These are phyloP conservation scores for Aspergillus funiculosus DNA, from an alignment of 495 filamentous ascomycete species.

Conservation along the genomic window DNA sequence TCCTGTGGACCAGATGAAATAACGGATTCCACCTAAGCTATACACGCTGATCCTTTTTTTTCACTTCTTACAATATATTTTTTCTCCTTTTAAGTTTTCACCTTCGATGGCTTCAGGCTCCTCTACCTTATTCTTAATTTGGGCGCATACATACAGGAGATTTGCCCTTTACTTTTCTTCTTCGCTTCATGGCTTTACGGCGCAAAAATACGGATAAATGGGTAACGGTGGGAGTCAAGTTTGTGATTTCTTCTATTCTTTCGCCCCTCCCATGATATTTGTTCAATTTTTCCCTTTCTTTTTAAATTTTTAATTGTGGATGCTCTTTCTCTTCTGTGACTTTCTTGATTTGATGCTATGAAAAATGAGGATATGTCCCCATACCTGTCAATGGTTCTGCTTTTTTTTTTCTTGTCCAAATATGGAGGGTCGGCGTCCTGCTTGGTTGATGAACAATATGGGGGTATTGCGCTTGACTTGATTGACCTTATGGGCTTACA, in stretches of 20 bases:
- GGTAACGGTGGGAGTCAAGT: conserved; percentile 26
- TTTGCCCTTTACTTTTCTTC: conserved; percentile 23
- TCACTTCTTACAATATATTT: conserved; percentile 39
- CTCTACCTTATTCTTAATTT: conserved; percentile 32
- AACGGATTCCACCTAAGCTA: conserved; percentile 27
- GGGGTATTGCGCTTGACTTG: conserved; percentile 17
- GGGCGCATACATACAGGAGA: conserved; percentile 44
- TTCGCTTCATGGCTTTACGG: conserved; percentile 36
- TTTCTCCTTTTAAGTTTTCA: conserved; percentile 25
- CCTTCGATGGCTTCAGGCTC: conserved; percentile 19
- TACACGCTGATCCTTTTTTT: conserved; percentile 19
- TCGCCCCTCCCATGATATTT: conserved; percentile 17
- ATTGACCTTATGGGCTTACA: conserved; percentile 19
- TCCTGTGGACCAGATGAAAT: conserved; percentile 29
- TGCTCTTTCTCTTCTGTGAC: conserved; percentile 22
- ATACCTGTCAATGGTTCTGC: conserved; percentile 26
- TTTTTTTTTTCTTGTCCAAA: conserved; percentile 21
- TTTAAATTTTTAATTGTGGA: conserved; percentile 21
- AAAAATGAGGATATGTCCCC: conserved; percentile 22
- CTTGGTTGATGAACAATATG: conserved; percentile 24
- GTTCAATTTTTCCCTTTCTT: conserved; percentile 22
- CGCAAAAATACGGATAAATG: conserved; percentile 26
- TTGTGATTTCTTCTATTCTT: conserved; percentile 21
- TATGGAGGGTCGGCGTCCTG: conserved; percentile 26
- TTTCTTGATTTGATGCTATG: conserved; percentile 22